Conservation (phyloP, 2,329 filamentous ascomycete genomes). For the Sclerotinia nivalis region DNA sequence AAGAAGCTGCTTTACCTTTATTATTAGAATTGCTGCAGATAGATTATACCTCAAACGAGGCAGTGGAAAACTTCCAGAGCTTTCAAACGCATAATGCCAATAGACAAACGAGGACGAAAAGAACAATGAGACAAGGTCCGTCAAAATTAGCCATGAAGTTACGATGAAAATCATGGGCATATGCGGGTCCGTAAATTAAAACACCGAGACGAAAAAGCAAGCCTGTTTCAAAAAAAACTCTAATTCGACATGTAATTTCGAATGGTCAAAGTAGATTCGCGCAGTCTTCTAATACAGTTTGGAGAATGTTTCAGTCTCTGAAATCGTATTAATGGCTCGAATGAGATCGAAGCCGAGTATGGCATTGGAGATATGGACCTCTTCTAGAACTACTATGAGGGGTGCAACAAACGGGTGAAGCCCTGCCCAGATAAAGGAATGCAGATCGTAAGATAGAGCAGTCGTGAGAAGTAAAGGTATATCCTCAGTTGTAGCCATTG, state of each 20-base stretch:
- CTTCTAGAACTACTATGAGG: constrained; percentile 14
- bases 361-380: not conserved
- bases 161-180: not conserved
- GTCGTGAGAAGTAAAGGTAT: not conserved
- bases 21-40: not conserved
- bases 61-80: not conserved
- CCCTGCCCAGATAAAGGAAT: not conserved
- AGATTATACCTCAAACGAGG: not conserved
- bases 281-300: not conserved
- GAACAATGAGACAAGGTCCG: not conserved
- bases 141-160: not conserved
- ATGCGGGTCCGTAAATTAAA: not conserved
- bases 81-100: not conserved
- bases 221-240: constrained; percentile 1
- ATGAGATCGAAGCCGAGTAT: not conserved
- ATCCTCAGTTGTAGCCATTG: not conserved
- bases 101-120: not conserved
- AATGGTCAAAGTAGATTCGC: not conserved
- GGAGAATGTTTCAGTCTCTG: not conserved
- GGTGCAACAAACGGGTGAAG: constrained; percentile 7
- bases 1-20: constrained; percentile 2
- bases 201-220: not conserved
- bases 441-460: not conserved
- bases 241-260: constrained; percentile 1
- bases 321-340: not conserved